Base-by-base conservation (phyloP, 2,329 filamentous ascomycete genomes). In the Albophoma yamanashiensis region DNA sequence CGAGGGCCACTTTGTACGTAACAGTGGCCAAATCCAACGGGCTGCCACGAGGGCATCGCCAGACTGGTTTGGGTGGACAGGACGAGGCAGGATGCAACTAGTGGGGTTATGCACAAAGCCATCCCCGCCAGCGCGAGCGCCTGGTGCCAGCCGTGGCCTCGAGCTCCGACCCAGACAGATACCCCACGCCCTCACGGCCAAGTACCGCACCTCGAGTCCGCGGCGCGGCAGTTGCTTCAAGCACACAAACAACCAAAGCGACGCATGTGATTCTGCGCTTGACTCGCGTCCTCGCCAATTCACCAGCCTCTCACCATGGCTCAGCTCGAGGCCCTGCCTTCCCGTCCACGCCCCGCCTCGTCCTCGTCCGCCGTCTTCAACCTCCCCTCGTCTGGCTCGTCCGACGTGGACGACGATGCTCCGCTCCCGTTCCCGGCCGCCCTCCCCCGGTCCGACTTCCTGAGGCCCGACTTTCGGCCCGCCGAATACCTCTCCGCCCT, bases 361-460 rank as follows among this genome's bases (percentile, higher is more conserved):
- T 60, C 66, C 31, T 17, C 61, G 8, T 61, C 60, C 4, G 20
- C 55, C 55, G 45, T 43, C 57, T 57, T 56, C 59, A 59, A 65
- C 38, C 27, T 61, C 14, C 52, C 55, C 40, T 63, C 60, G 27
- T 59, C 62, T 55, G 53, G 56, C 60, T 56, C 59, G 31, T 70
- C 69, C 3, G 55, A 40, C 27, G 67, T 71, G 61, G 77, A 85
- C 67, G 84, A 89, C 67, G 85, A 88, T 67, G 80, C 84, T 67
- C 86, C 86, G 25, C 85, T 97, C 6, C 94, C 94, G 15, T 97
- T 96, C 76, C 94, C 94, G 1, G 82, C 86, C 45, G 91, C 92
- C 4, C 85, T 99, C 20, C 84, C 90, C 1, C 89, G 94, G 61
- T 78, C 82, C 61, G 91, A 94, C 69, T 99, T 99, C 75, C 83